Evolutionary conservation across 2,329 filamentous ascomycete species (phyloP), one percentile per base, ranked within the genome.

Genomic region (Stagonosporopsis vannaccii): DNA sequence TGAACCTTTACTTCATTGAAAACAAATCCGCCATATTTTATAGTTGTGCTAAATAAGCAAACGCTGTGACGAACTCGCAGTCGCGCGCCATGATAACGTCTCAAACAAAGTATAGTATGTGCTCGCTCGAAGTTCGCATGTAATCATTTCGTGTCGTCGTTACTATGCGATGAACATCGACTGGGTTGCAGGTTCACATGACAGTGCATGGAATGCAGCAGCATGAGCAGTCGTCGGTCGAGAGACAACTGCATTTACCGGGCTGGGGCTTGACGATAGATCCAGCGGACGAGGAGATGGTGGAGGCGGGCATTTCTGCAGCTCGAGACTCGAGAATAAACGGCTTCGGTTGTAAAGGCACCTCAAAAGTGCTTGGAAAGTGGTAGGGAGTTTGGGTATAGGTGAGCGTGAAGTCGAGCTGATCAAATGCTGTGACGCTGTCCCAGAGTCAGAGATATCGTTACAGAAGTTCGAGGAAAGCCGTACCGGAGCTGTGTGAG

Each of bases 201-300:
- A 75, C 72, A 0, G 71, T 73, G 59, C 74, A 76, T 5, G 74
- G 74, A 36, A 75, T 69, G 59, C 59, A 63, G 68, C 73, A 75
- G 66, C 66, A 74, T 39, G 59, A 61, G 63, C 72, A 74, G 43
- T 70, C 68, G 23, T 70, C 69, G 30, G 65, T 70, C 51, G 66
- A 70, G 42, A 67, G 51, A 58, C 69, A 72, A 17, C 65, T 62
- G 60, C 63, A 62, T 62, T 75, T 72, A 25, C 66, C 62, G 0
- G 70, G 67, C 40, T 63, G 64, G n/a, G 74, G 72, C 58, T 76
- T 77, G 25, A 64, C 65, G 46, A 76, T 63, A n/a, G 73, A 73
- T 35, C 68, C 56, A 4, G 73, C 63, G 51, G 69, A 47, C 7
- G 71, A 70, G 25, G 72, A 66, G 37, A 72, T 62, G 54, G 72